These are phyloP conservation scores for Incumbomyces lentus DNA, from an alignment of 2,329 filamentous ascomycete species.

Conservation along the genomic window DNA sequence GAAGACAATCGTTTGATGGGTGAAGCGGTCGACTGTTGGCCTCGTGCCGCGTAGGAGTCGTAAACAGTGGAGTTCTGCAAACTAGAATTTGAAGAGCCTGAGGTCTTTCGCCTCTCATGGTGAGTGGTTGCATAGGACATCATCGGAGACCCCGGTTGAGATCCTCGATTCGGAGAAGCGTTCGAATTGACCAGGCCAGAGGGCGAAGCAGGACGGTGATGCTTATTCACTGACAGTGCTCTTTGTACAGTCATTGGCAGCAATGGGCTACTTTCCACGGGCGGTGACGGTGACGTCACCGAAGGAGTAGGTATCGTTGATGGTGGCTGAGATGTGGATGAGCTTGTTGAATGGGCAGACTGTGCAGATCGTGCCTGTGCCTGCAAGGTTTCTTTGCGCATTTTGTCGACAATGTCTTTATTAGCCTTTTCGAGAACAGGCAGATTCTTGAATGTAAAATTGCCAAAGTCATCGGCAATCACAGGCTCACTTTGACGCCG, in stretches of 20 bases:
- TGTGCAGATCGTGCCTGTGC: constrained; percentile 42
- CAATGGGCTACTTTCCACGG: constrained; percentile 75
- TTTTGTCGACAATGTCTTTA: constrained; percentile 95
- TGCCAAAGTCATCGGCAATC: constrained; percentile 83
- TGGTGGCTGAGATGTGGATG: constrained; percentile 31
- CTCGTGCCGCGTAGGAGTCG: background rate
- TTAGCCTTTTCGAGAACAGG: constrained; percentile 96
- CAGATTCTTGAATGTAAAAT: constrained; percentile 93
- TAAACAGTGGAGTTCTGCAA: constrained; percentile 39
- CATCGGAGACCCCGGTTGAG: constrained; percentile 77
- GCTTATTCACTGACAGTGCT: constrained; percentile 73
- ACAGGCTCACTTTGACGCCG: constrained; percentile 85
- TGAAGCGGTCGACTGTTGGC: background rate
- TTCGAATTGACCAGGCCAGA: constrained; percentile 68
- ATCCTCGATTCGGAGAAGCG: constrained; percentile 77
- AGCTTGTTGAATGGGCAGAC: constrained; percentile 17
- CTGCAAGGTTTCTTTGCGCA: constrained; percentile 81
- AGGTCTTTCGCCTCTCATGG: constrained; percentile 83
- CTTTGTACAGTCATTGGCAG: constrained; percentile 70
- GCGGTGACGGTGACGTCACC: constrained; percentile 51
- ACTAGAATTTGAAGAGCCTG: constrained; percentile 64
- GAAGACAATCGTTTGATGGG: constrained; percentile 24
- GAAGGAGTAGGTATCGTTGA: constrained; percentile 26
- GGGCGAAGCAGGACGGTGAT: constrained; percentile 74
- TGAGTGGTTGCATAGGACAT: constrained; percentile 85